Base-by-base conservation (phyloP, 148 eudicot genomes). In the Spergularia bocconei region DNA sequence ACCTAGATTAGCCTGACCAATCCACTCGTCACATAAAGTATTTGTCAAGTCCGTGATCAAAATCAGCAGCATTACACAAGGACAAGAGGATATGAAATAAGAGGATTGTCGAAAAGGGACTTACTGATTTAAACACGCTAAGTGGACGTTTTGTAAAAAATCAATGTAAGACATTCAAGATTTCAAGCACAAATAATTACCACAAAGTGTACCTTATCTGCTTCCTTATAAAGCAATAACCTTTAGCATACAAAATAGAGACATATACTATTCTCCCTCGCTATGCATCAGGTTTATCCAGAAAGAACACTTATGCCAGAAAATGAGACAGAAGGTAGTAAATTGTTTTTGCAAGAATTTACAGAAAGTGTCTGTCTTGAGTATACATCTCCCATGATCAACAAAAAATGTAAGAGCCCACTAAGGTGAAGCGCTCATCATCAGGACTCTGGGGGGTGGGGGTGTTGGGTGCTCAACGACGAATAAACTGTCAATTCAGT, bases 161-260 rank as follows among this genome's bases (percentile, higher is more conserved):
- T 25, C 59, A 20, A 11, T 4, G 48, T 15, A 61, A 23, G 71
- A 36, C 52, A 76, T 33, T 21, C 60, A n/a, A n/a, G n/a, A n/a
- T n/a, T n/a, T n/a, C n/a, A 51, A 61, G 77, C 54, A 67, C 10
- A 56, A 60, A 8, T 48, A 0, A 21, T 66, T 65, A 67, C 73
- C 38, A 60, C 56, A 10, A 61, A 69, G 8, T 74, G 74, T 62
- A 62, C 33, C 38, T 41, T 54, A 41, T 47, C 61, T 69, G 58
- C 71, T 69, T 75, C 52, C 29, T 69, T 47, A 54, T 19, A 67
- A 67, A 57, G 62, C 29, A 58, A 48, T 33, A 50, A 33, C 58
- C 65, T 52, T 8, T 52, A 73, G 57, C 67, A 65, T 59, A 72
- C 23, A 33, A n/a, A 63, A 33, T 19, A 59, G 63, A 59, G 63